Conservation (phyloP, 2,329 filamentous ascomycete genomes). For the Colletotrichum sp. region DNA sequence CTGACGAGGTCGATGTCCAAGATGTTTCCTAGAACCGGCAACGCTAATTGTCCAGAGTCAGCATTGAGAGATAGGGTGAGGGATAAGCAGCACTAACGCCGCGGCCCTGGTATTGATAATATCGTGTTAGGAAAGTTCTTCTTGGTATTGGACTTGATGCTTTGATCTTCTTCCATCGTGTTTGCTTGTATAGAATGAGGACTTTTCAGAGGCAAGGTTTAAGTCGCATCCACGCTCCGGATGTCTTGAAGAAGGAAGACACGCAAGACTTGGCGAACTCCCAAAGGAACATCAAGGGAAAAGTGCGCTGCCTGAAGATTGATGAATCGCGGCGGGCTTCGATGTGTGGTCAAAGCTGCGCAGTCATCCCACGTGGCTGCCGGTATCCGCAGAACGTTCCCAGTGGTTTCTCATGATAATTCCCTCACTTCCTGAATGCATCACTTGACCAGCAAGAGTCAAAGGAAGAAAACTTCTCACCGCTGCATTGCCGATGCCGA, state of each 20-base stretch:
- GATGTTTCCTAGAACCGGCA: neutral
- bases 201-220: too few relatives aligned
- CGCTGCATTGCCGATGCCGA: neutral
- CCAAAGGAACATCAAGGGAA: too few relatives aligned
- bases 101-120: neutral
- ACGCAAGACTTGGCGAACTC: neutral
- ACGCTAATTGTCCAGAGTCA: neutral
- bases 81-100: neutral
- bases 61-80: neutral
- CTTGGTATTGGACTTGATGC: neutral
- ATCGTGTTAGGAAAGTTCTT: neutral
- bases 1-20: neutral
- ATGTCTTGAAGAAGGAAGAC: neutral
- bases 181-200: neutral
- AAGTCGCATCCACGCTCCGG: neutral
- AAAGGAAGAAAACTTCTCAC: neutral
- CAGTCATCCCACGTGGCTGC: neutral
- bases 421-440: neutral
- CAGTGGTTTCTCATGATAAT: neutral
- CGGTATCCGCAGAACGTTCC: neutral
- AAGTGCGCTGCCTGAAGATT: neutral
- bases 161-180: neutral
- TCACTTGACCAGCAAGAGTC: neutral
- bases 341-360: neutral
- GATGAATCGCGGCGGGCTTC: neutral